These are phyloP conservation scores for Yamadazyma nakazawae DNA, from an alignment of 805 yeast genomes.

Conservation along the genomic window DNA sequence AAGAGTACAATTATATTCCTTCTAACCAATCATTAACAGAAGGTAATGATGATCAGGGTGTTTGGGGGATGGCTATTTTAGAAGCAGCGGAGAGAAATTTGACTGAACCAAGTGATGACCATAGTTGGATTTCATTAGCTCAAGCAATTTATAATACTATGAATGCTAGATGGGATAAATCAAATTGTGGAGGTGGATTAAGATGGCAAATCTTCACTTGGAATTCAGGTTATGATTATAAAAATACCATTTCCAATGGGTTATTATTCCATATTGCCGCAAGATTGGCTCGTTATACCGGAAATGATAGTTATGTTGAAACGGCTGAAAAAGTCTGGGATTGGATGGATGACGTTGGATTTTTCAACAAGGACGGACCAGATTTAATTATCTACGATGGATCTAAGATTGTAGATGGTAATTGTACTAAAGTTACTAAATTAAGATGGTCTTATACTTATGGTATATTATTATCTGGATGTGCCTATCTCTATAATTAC, in stretches of 20 bases:
- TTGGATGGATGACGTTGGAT: constrained; percentile 60
- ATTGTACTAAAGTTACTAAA: constrained; percentile 47
- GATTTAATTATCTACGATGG: constrained; percentile 52
- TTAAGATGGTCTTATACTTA: constrained; percentile 69
- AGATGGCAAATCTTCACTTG: constrained; percentile 96
- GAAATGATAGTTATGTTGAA: constrained; percentile 66
- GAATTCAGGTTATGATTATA: constrained; percentile 93
- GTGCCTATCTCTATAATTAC: constrained; percentile 64
- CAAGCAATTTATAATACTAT: constrained; percentile 91
- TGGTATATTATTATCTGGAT: constrained; percentile 64
- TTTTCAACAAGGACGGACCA: constrained; percentile 18
- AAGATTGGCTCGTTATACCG: constrained; percentile 78
- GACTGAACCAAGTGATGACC: constrained; percentile 51
- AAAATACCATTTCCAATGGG: constrained; percentile 89
- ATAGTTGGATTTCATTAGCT: constrained; percentile 79
- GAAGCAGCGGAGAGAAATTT: constrained; percentile 46
- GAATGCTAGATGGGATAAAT: constrained; percentile 82
- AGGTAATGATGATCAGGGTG: constrained; percentile 53
- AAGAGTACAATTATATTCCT: constrained; percentile 40
- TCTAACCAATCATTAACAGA: constrained; percentile 46
- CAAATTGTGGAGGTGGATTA: constrained; percentile 79
- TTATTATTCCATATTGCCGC: constrained; percentile 85
- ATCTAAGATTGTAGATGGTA: constrained; percentile 45
- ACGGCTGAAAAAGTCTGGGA: constrained; percentile 76
- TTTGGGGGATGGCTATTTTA: constrained; percentile 49